phyloP scores from a whole-genome alignment of 2,329 filamentous ascomycete genomes.

The Blastomyces percursus region DNA sequence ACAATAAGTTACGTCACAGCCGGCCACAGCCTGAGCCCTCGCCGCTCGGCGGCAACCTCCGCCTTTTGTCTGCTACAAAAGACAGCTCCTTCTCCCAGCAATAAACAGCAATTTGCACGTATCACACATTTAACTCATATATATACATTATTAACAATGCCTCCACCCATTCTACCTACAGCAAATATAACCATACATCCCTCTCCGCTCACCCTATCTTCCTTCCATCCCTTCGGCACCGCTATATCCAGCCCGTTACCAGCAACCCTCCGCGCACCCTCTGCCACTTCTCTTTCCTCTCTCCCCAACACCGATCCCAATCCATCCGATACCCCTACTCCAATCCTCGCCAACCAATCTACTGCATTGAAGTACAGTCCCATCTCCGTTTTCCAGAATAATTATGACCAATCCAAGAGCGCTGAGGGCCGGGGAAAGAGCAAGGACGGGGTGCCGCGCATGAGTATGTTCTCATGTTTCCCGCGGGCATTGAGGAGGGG shows the following conservation, averaged over 20 bases:
- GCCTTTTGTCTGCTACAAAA: not conserved
- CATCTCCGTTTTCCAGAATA: constrained; percentile 61
- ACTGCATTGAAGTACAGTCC: constrained; percentile 77
- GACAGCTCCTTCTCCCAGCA: not conserved
- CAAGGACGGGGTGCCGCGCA: constrained; percentile 43
- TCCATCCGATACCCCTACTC: constrained; percentile 31
- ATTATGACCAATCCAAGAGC: constrained; percentile 49
- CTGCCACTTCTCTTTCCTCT: constrained; percentile 36
- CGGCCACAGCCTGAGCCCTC: not conserved
- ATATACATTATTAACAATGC: constrained; percentile 17
- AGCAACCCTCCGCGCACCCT: constrained; percentile 39
- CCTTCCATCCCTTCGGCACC: constrained; percentile 71
- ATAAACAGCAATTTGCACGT: not conserved
- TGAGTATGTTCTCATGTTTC: constrained; percentile 74
- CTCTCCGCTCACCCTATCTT: constrained; percentile 53
- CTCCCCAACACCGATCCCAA: constrained; percentile 14
- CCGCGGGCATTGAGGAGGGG: constrained; percentile 1
- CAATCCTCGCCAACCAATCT: constrained; percentile 69
- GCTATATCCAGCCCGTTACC: constrained; percentile 63
- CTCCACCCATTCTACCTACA: constrained; percentile 23
- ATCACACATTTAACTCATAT: not conserved
- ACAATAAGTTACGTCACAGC: not conserved
- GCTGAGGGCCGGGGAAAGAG: constrained; percentile 17
- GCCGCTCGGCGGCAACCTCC: not conserved
- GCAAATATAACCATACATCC: constrained; percentile 42